These are phyloP conservation scores for Trypanosoma cruzi DNA, from an alignment of 208 protist genomes.

Conservation along the genomic window DNA sequence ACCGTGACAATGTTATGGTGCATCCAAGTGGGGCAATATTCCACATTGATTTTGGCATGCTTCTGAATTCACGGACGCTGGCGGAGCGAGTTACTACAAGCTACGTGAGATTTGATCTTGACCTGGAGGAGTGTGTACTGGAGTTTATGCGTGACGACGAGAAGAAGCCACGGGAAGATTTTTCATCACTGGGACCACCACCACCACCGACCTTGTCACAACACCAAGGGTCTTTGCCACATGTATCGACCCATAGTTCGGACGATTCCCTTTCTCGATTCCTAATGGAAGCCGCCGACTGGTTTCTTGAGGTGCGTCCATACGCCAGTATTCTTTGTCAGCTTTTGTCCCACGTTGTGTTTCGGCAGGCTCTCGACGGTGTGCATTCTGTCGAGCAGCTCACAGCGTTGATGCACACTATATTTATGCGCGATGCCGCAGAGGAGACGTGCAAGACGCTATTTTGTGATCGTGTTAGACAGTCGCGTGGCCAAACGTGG, in stretches of 20 bases:
- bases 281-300: constrained; percentile 61
- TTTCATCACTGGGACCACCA: background rate
- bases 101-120: constrained; percentile 35
- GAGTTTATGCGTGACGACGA: constrained; percentile 24
- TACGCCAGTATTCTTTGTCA: constrained; percentile 62
- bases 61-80: constrained; percentile 63
- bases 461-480: constrained; percentile 28
- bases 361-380: constrained; percentile 32
- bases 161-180: background rate
- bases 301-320: constrained; percentile 66
- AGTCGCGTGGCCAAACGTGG: constrained; percentile 32
- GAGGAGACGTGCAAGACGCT: constrained; percentile 30
- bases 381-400: constrained; percentile 21
- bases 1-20: constrained; percentile 84
- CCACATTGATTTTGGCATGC: constrained; percentile 86
- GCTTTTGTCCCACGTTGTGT: constrained; percentile 62
- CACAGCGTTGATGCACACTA: constrained; percentile 21
- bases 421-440: constrained; percentile 26
- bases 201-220: too few relatives aligned
- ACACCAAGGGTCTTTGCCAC: background rate
- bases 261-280: constrained; percentile 35
- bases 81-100: constrained; percentile 37
- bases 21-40: constrained; percentile 69
- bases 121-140: constrained; percentile 33
- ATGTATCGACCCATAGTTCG: background rate